Evolutionary conservation across 1,284 basidiomycete genomes (phyloP).

Genomic region (Schizophyllum commune): DNA sequence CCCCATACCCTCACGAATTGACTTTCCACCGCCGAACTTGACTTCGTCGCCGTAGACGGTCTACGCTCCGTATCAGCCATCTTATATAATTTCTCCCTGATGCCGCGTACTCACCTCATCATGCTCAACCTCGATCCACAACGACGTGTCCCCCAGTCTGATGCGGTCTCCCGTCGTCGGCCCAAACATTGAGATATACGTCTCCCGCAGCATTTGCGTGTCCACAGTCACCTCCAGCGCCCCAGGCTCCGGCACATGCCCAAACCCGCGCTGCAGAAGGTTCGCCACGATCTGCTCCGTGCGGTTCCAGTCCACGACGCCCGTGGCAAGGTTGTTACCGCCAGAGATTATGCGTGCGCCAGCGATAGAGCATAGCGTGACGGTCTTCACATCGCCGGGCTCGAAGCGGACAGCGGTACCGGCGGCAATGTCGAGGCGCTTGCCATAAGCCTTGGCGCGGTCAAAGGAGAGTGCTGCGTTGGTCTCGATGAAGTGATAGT

Average conservation of each 20-base stretch:
- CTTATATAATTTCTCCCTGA: not conserved
- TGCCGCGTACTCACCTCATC: conserved; percentile 56
- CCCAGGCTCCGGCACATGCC: conserved; percentile 53
- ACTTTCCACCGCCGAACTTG: conserved; percentile 97
- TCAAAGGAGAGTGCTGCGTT: conserved; percentile 84
- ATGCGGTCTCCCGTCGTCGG: conserved; percentile 91
- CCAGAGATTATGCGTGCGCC: conserved; percentile 72
- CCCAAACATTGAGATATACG: conserved; percentile 90
- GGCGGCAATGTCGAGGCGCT: conserved; percentile 85
- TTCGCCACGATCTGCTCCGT: conserved; percentile 39
- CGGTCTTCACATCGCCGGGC: conserved; percentile 84
- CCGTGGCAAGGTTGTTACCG: conserved; percentile 72
- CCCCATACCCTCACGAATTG: conserved; percentile 94
- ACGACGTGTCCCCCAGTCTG: conserved; percentile 79
- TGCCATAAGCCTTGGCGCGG: conserved; percentile 74
- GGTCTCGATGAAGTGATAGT: conserved; percentile 91
- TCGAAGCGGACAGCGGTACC: conserved; percentile 97
- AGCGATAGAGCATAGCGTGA: conserved; percentile 76
- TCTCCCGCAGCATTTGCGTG: conserved; percentile 50
- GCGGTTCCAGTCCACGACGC: conserved; percentile 35
- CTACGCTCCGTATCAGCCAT: conserved; percentile 22
- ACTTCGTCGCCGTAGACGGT: conserved; percentile 90
- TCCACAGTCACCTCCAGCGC: conserved; percentile 40
- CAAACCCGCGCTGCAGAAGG: conserved; percentile 50
- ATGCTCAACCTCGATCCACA: conserved; percentile 92